Evolutionary conservation across 768 basidiomycete species (phyloP), one percentile per base, ranked within the genome.

Genomic region (Austroboletus eburneus): DNA sequence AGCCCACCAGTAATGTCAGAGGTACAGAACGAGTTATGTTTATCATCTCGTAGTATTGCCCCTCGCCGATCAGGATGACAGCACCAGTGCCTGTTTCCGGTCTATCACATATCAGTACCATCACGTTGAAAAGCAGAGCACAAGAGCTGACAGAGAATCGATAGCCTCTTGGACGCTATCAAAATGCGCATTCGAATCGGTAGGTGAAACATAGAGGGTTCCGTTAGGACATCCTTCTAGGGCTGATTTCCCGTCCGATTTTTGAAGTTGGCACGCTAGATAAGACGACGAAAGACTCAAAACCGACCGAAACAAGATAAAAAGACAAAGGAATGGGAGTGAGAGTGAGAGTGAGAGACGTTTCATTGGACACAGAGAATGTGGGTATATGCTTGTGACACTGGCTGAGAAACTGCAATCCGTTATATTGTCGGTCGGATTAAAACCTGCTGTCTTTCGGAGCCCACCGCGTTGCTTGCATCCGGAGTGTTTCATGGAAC

Each of bases 41-140:
- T 5, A 85, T 56, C 1, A 71, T 73, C 62, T 84, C 83, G 40
- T 75, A 72, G 49, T 85, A 86, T 40, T 75, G 69, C 7, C 84
- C 84, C 44, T 67, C 65, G 0, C 70, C 82, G 32, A 86, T 69
- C 22, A 85, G 73, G 30, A 85, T 80, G 2, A 67, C 67, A 0
- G 70, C 75, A 4, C 49, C n/a, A n/a, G n/a, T 23, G 4, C 69
- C 72, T 8, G 62, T 56, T 22, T 68, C 55, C 0, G 76, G 71
- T 17, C 81, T 85, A 29, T 18, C 5, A 9, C n/a, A 21, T 0
- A 24, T 45, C 42, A 44, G 37, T 12, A 10, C n/a, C n/a, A n/a
- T 43, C 21, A 38, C 21, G 13, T 22, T 9, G 12, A n/a, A 12
- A 23, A 6, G 18, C 12, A 13, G 33, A 29, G 24, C 47, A 27